Conservation (phyloP, 495 filamentous ascomycete species). For the Aspergillus sparsus region DNA sequence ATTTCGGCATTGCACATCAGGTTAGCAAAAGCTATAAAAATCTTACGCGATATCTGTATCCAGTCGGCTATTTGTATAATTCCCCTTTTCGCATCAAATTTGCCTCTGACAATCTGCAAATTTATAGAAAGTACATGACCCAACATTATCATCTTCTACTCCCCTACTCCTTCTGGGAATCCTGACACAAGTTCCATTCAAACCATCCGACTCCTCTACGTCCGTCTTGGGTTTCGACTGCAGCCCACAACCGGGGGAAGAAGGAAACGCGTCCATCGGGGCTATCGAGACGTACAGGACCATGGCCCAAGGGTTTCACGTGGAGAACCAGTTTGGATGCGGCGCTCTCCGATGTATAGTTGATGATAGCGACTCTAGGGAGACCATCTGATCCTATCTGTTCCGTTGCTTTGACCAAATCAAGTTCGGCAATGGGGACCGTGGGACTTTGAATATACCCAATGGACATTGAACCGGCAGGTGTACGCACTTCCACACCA, state of each 20-base stretch:
- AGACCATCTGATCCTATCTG: background rate
- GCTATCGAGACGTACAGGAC: background rate
- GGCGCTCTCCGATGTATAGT: background rate
- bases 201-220: conserved; percentile 4
- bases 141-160: too few relatives aligned
- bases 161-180: too few relatives aligned
- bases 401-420: background rate
- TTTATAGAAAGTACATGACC: too few relatives aligned
- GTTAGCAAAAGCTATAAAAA: too few relatives aligned
- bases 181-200: conserved; percentile 6
- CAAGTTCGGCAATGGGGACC: background rate
- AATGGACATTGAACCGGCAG: background rate
- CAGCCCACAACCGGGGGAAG: conserved; percentile 3
- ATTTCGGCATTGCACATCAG: too few relatives aligned
- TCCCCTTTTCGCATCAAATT: too few relatives aligned
- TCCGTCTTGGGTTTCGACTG: conserved; percentile 3
- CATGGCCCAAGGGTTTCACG: background rate
- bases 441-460: conserved; percentile 4
- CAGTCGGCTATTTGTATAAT: too few relatives aligned
- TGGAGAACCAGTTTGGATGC: background rate
- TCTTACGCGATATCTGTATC: too few relatives aligned
- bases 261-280: background rate
- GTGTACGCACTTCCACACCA: background rate
- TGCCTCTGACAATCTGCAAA: too few relatives aligned
- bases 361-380: background rate